Evolutionary conservation across 495 filamentous ascomycete species (phyloP).

Genomic region (Podospora appendiculata): DNA sequence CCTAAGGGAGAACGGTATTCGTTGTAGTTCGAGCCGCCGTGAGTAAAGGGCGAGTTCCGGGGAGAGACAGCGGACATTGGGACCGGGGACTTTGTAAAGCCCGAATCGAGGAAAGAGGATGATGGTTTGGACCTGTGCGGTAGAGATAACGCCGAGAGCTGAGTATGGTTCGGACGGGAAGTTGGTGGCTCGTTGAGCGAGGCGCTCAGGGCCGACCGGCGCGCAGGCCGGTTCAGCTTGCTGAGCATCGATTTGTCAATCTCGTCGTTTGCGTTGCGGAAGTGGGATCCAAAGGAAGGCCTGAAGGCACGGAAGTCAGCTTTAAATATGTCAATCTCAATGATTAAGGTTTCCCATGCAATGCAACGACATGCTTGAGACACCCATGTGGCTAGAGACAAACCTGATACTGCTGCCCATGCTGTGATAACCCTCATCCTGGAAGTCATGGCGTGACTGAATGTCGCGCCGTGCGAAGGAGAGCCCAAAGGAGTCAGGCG

Average conservation of each 20-base stretch:
- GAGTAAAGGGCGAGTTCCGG: slow-evolving; percentile 37
- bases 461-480: slow-evolving; percentile 16
- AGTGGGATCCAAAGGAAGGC: slow-evolving; percentile 16
- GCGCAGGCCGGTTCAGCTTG: slow-evolving; percentile 57
- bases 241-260: slow-evolving; percentile 77
- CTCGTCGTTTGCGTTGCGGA: slow-evolving; percentile 38
- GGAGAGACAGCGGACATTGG: slow-evolving; percentile 43
- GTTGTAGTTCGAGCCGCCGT: slow-evolving; percentile 28
- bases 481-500: slow-evolving; percentile 19
- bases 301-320: slow-evolving; percentile 8
- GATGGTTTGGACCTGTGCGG: slow-evolving; percentile 32
- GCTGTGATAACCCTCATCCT: slow-evolving; percentile 48
- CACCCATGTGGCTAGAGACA: slow-evolving; percentile 8
- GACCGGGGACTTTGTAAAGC: slow-evolving; percentile 38
- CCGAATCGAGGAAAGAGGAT: slow-evolving; percentile 31
- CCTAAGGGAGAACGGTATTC: slow-evolving; percentile 42
- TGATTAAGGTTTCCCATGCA: not conserved
- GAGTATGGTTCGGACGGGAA: slow-evolving; percentile 38
- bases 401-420: slow-evolving; percentile 32
- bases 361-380: not conserved
- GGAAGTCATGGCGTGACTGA: slow-evolving; percentile 19
- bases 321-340: not conserved
- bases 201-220: slow-evolving; percentile 44
- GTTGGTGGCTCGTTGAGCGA: slow-evolving; percentile 40
- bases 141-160: slow-evolving; percentile 42